Conservation (phyloP, 1,284 basidiomycete genomes). For the Rugosomyces carneus region DNA sequence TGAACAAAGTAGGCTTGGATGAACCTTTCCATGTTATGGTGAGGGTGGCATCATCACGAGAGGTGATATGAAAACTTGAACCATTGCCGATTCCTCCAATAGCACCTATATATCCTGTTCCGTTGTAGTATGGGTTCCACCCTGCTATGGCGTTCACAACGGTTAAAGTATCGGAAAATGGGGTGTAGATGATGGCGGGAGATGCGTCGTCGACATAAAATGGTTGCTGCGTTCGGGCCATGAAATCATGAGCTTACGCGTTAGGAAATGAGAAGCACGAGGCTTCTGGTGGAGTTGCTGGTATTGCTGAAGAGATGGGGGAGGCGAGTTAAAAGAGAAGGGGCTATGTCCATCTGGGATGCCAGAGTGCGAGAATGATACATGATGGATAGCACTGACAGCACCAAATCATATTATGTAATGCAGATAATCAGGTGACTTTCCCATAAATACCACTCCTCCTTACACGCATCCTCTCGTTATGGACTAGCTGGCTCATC, state of each 20-base stretch:
- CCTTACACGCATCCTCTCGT: background rate
- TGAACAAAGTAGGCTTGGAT: slow-evolving; percentile 14
- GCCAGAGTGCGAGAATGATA: background rate
- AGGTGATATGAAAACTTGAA: slow-evolving; percentile 54
- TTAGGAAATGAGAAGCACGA: background rate
- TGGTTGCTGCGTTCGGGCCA: slow-evolving; percentile 43
- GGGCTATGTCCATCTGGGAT: too few species aligned
- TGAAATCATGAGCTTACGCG: slow-evolving; percentile 35
- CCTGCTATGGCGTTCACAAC: slow-evolving; percentile 44
- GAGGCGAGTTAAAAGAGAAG: background rate
- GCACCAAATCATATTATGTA: background rate
- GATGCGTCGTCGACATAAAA: slow-evolving; percentile 63
- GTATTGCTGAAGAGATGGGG: too few species aligned
- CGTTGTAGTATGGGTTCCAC: slow-evolving; percentile 59
- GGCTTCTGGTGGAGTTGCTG: background rate
- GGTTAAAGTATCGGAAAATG: slow-evolving; percentile 47
- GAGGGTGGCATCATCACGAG: slow-evolving; percentile 47
- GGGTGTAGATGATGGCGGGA: slow-evolving; percentile 55
- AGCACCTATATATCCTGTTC: slow-evolving; percentile 40
- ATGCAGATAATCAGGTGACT: background rate
- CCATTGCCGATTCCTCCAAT: slow-evolving; percentile 46
- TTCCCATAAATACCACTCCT: background rate
- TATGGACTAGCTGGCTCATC: background rate
- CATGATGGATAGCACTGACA: background rate
- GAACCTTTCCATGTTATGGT: slow-evolving; percentile 57